phyloP scores from a whole-genome alignment of 179 eudicot species.

The Patellifolia procumbens region DNA sequence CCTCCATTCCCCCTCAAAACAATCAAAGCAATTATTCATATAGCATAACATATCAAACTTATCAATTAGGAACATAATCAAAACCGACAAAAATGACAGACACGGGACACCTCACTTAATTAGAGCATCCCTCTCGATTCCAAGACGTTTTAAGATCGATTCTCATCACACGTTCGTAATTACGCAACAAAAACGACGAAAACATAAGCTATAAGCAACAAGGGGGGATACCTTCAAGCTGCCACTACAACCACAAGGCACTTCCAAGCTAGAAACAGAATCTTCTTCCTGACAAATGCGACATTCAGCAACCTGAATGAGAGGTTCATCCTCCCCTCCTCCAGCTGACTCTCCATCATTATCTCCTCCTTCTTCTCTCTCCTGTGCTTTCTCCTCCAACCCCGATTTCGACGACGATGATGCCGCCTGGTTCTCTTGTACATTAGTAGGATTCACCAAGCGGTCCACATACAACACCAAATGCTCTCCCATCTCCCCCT shows the following conservation, averaged over 20 bases:
- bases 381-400: constrained; percentile 26
- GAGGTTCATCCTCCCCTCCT: constrained; percentile 53
- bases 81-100: no score
- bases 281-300: constrained; percentile 94
- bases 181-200: neutral
- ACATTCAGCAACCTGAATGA: constrained; percentile 63
- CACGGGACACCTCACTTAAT: no score
- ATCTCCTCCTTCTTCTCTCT: constrained; percentile 16
- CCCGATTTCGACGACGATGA: constrained; percentile 33
- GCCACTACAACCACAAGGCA: constrained; percentile 76
- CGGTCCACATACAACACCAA: constrained; percentile 36
- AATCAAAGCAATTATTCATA: no score
- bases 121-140: no score
- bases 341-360: constrained; percentile 19
- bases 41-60: no score
- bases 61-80: no score
- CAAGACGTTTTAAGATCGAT: no score
- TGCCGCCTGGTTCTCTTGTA: constrained; percentile 28
- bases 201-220: neutral
- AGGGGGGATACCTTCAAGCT: constrained; percentile 68
- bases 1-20: neutral
- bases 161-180: neutral
- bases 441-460: constrained; percentile 30
- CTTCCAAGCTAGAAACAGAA: constrained; percentile 50
- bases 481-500: constrained; percentile 18